Base-by-base conservation (phyloP, 768 basidiomycete species). In the Candolleomyces aberdarensis region DNA sequence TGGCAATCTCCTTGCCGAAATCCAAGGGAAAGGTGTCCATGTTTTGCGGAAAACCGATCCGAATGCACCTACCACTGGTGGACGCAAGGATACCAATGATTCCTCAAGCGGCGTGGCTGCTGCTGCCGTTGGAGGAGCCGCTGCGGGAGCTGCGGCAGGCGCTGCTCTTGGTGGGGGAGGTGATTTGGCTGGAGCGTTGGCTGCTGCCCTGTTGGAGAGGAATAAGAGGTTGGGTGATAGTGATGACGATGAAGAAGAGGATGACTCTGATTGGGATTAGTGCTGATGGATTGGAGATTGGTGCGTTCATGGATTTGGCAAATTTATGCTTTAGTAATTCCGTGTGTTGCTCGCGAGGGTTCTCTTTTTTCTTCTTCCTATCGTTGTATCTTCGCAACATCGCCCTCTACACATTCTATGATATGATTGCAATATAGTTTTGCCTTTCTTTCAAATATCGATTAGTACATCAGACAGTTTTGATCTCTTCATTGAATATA, bases 191-290 rank as follows among this genome's bases (percentile, higher is more conserved):
- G 80, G 85, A 4, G 92, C 93, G 8, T 76, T 97, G 50, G 95
- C 94, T 5, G 89, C 85, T 53, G 94, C 94, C 1, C 73, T 98
- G 63, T 75, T 87, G 66, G 85, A 89, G 70, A 77, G 95, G 65
- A 96, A 92, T 70, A 93, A 91, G 76, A 88, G 91, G 68, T 76
- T 96, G 65, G 94, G 91, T 2, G 92, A 94, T 65, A 91, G 89
- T 67, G 90, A 92, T 65, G 88, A 90, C 54, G 88, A 89, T 20
- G 89, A 90, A 5, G 87, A 87, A 46, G 86, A 86, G 60, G 89
- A 89, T 70, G 58, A 59, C 15, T 36, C 36, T 7, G 36, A 36
- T 36, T 83, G 80, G 76, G 81, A 79, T 67, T 79, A 70, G 26
- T 2, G 11, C 17, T 5, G 51, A 26, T 36, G 36, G 36, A 26